Evolutionary conservation across 257 asterid genomes (phyloP).

Genomic region (Solanum pimpinellifolium): DNA sequence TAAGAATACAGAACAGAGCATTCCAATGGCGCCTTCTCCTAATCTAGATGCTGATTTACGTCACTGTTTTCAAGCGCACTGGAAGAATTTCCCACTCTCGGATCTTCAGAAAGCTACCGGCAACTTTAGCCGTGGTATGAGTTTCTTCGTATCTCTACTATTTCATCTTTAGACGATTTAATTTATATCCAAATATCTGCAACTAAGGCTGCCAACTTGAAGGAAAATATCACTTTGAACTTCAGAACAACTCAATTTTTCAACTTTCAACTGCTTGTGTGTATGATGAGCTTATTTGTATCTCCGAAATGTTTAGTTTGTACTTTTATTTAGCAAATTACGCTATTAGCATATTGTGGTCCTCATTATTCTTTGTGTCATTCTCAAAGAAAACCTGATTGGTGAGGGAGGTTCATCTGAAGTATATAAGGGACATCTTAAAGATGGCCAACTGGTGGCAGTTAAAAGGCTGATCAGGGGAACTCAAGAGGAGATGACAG

Average conservation of each 20-base stretch:
- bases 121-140: slow-evolving; percentile 5
- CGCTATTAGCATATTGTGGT: neutral
- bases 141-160: neutral
- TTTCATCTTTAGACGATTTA: neutral
- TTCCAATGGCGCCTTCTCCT: neutral
- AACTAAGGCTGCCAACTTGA: neutral
- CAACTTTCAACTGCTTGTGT: neutral
- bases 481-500: slow-evolving; percentile 78
- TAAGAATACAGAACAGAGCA: neutral
- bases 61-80: neutral
- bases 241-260: neutral
- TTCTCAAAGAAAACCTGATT: slow-evolving; percentile 50
- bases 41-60: neutral
- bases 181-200: neutral
- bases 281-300: neutral
- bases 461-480: slow-evolving; percentile 80
- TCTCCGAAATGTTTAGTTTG: neutral
- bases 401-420: slow-evolving; percentile 97
- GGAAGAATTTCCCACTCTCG: neutral
- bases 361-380: neutral
- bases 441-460: slow-evolving; percentile 73
- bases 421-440: slow-evolving; percentile 78
- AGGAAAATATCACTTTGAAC: neutral
- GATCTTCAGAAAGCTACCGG: slow-evolving; percentile 1
- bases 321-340: neutral